These are phyloP conservation scores for Bruguiera sexangula DNA, from an alignment of 345 rosid species.

Conservation along the genomic window DNA sequence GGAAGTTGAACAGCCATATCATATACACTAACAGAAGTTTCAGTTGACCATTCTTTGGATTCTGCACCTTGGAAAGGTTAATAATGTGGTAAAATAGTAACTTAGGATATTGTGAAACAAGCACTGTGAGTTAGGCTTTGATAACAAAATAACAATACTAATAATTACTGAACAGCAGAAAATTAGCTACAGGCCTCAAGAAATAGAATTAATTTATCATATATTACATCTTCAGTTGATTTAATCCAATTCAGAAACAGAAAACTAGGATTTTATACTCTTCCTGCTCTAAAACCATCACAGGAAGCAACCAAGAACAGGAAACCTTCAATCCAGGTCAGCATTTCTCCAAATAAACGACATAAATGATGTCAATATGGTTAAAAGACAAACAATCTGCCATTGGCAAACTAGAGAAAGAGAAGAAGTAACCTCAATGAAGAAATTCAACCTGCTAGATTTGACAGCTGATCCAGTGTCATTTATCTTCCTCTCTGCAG, in stretches of 20 bases:
- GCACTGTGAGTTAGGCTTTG: not conserved
- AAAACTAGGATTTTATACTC: too few relatives aligned
- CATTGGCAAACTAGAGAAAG: not conserved
- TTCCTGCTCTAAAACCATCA: not conserved
- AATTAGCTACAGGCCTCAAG: too few relatives aligned
- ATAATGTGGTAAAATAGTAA: too few relatives aligned
- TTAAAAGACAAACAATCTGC: not conserved
- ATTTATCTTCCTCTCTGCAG: slow-evolving; percentile 89
- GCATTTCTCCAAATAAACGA: too few relatives aligned
- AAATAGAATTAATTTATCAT: too few relatives aligned
- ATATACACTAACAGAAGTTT: not conserved
- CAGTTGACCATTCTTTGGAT: not conserved
- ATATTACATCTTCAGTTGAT: too few relatives aligned
- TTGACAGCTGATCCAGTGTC: slow-evolving; percentile 94
- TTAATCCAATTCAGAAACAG: too few relatives aligned
- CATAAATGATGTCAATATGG: too few relatives aligned
- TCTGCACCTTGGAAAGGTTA: not conserved
- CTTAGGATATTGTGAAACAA: too few relatives aligned
- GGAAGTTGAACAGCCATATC: not conserved
- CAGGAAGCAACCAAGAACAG: slow-evolving; percentile 1
- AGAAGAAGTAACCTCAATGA: not conserved
- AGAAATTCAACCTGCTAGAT: slow-evolving; percentile 70
- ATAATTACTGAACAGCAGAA: too few relatives aligned
- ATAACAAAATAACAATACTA: too few relatives aligned
- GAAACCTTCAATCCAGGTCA: not conserved